phyloP scores from a whole-genome alignment of 176 grass and related monocot species.

The Bonia amplexicaulis region DNA sequence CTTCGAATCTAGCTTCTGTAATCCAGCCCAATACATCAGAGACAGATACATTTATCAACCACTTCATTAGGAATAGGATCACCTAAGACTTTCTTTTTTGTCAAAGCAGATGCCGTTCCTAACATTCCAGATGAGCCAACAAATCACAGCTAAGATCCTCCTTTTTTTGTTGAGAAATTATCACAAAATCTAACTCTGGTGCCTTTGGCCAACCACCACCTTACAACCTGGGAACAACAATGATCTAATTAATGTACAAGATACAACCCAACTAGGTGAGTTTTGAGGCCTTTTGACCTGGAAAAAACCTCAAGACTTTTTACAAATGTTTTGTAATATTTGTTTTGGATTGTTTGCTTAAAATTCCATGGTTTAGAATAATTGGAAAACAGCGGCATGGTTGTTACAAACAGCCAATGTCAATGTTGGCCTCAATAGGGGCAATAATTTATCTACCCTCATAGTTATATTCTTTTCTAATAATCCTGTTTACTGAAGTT shows the following conservation, averaged over 20 bases:
- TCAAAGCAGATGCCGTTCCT: background rate
- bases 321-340: background rate
- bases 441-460: background rate
- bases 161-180: background rate
- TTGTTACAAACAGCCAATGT: background rate
- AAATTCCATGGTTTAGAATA: slow-evolving; percentile 1
- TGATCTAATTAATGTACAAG: background rate
- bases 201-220: background rate
- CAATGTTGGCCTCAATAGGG: background rate
- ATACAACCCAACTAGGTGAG: background rate
- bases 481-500: slow-evolving; percentile 1
- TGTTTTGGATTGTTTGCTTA: background rate
- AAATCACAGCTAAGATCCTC: background rate
- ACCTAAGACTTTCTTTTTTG: background rate
- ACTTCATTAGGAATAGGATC: slow-evolving; percentile 5
- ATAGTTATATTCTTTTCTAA: background rate
- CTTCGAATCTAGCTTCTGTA: background rate
- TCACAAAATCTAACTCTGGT: background rate
- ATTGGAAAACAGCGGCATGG: background rate
- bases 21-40: background rate
- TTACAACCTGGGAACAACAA: background rate
- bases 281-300: background rate
- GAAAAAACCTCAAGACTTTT: background rate
- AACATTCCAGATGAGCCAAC: background rate
- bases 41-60: background rate